These are phyloP conservation scores for Phytophthora sansomeana DNA, from an alignment of 352 stramenopile species.

Conservation along the genomic window DNA sequence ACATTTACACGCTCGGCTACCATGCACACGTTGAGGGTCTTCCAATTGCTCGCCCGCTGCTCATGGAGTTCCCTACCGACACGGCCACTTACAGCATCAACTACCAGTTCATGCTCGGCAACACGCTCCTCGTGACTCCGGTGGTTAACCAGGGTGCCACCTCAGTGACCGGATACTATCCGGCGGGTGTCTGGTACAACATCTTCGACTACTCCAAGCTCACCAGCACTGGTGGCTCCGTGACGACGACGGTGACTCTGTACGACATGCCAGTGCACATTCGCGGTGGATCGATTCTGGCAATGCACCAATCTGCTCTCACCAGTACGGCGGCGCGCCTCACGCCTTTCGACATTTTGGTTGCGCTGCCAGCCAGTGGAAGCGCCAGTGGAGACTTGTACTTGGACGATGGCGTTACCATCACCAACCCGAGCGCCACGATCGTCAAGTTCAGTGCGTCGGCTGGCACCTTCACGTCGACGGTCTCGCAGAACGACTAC, in stretches of 20 bases:
- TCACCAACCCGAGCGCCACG: conserved; percentile 39
- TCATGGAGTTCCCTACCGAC: conserved; percentile 72
- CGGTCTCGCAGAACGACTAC: conserved; percentile 32
- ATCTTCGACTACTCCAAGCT: conserved; percentile 58
- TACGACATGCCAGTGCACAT: conserved; percentile 72
- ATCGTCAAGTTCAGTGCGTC: conserved; percentile 48
- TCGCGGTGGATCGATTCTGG: conserved; percentile 55
- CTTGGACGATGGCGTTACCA: conserved; percentile 59
- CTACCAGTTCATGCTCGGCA: conserved; percentile 68
- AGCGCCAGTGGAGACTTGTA: conserved; percentile 55
- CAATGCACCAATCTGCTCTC: conserved; percentile 56
- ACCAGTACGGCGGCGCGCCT: conserved; percentile 52
- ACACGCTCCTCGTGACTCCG: conserved; percentile 56
- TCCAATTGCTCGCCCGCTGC: conserved; percentile 63
- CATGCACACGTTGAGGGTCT: conserved; percentile 50
- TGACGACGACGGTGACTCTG: conserved; percentile 48
- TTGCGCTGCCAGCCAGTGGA: conserved; percentile 40
- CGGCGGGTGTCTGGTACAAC: conserved; percentile 61
- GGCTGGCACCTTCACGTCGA: conserved; percentile 23
- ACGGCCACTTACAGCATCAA: conserved; percentile 44
- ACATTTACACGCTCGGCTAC: conserved; percentile 83
- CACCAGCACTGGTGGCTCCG: conserved; percentile 31
- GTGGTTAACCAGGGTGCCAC: conserved; percentile 64
- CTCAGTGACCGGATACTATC: conserved; percentile 53
- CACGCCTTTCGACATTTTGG: conserved; percentile 60